phyloP scores from a whole-genome alignment of 108 stramenopile species.

The Conticribra guillardii region DNA sequence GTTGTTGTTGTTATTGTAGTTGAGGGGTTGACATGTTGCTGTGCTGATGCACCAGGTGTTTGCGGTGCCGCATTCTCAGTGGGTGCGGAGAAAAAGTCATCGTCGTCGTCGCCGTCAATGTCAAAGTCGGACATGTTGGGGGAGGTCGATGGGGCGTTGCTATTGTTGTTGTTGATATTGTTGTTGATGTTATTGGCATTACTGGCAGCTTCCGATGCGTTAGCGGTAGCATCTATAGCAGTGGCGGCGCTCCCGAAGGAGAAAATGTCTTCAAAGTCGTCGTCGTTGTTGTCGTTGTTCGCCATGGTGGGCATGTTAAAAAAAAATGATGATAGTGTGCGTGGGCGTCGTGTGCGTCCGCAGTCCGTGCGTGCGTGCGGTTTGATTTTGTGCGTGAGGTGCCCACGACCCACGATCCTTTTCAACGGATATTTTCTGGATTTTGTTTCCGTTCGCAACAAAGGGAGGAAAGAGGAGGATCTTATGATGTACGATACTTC shows the following conservation, averaged over 20 bases:
- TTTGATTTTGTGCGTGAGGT: no score
- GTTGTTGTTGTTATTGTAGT: not conserved
- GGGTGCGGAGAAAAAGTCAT: not conserved
- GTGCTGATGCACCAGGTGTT: not conserved
- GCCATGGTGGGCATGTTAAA: no score
- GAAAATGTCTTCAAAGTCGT: slow-evolving; percentile 52
- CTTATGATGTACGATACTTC: no score
- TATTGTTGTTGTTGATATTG: not conserved
- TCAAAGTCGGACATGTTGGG: slow-evolving; percentile 19
- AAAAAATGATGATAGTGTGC: no score
- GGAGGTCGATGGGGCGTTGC: not conserved
- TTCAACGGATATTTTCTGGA: no score
- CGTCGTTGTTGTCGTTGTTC: slow-evolving; percentile 35
- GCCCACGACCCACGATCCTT: no score
- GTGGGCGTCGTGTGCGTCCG: no score
- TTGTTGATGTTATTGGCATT: not conserved
- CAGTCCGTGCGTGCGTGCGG: no score
- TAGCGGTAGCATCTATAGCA: no score
- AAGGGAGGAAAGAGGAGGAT: no score
- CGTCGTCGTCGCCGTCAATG: slow-evolving; percentile 1
- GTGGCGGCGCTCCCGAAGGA: slow-evolving; percentile 37
- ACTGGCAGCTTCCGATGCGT: not conserved
- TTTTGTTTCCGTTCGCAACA: no score
- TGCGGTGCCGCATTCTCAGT: slow-evolving; percentile 1
- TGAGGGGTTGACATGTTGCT: not conserved